A percentile compares a stretch with the other conserved stretches of the same genome.
These are phyloP conservation scores for Fusarium concolor DNA, from an alignment of 2,329 filamentous ascomycete genomes.

Conservation along the genomic window DNA sequence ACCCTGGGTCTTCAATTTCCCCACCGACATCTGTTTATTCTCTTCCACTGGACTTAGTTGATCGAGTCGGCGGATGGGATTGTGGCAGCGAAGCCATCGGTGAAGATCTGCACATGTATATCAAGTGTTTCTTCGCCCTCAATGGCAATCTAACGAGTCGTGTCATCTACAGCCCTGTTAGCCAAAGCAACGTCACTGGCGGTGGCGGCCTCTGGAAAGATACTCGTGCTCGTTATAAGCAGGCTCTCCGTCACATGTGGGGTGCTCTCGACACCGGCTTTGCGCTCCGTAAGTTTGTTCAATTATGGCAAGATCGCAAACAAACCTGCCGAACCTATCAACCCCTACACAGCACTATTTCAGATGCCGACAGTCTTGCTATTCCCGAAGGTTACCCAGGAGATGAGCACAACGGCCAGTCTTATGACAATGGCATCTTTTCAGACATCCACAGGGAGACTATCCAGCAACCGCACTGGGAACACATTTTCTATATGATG, in stretches of 20 bases:
- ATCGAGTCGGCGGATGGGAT: conserved; percentile 79
- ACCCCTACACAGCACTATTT: conserved; percentile 64
- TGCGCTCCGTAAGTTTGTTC: conserved; percentile 67
- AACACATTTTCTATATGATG: conserved; percentile 67
- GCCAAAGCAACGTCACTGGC: conserved; percentile 77
- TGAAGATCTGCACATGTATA: conserved; percentile 81
- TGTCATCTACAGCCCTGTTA: conserved; percentile 75
- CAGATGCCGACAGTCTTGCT: conserved; percentile 59
- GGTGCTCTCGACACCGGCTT: conserved; percentile 77
- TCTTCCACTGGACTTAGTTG: conserved; percentile 72
- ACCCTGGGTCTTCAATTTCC: conserved; percentile 70
- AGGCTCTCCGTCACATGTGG: conserved; percentile 82
- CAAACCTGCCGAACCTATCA: conserved; percentile 66
- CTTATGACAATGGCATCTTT: conserved; percentile 64
- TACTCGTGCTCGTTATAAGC: conserved; percentile 74
- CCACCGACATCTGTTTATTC: conserved; percentile 82
- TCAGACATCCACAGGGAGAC: conserved; percentile 65
- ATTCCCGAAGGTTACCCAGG: conserved; percentile 60
- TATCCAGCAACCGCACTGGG: conserved; percentile 64
- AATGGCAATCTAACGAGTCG: conserved; percentile 75
- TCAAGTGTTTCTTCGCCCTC: conserved; percentile 81
- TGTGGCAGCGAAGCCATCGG: conserved; percentile 77
- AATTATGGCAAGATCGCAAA: conserved; percentile 68
- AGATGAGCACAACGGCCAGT: conserved; percentile 54
- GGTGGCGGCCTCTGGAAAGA: conserved; percentile 67